Base-by-base conservation (phyloP, 1,284 basidiomycete genomes). In the Fomes fomentarius region DNA sequence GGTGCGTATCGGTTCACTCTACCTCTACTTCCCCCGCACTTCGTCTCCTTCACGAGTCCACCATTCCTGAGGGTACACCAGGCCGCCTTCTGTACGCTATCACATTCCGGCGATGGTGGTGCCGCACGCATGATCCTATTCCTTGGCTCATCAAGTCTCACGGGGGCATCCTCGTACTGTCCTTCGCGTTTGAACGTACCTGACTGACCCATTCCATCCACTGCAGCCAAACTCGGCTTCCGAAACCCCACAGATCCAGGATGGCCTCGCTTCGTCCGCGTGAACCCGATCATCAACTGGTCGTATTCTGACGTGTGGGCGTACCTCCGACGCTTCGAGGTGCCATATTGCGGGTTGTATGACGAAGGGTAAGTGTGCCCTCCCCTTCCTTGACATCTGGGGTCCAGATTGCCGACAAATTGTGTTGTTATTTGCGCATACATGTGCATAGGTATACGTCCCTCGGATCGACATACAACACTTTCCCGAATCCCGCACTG, bases 241-340 rank as follows among this genome's bases (percentile, higher is more conserved):
- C 80, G 86, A 43, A 89, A 89, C 60, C 87, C 83, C 62, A 96
- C 94, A 6, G 95, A 98, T 71, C 73, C 82, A 0, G 89, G 82
- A 48, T 99, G 96, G 96, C 96, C 96, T 4, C 69, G 74, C 3
- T 93, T 96, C 56, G 89, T 96, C 67, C 85, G 96, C 19, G 85
- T 99, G 25, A 96, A 99, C 69, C 96, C 97, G 0, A 93, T 99
- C 63, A 90, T 99, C 46, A 89, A 98, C 68, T 99, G 96, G 96
- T 78, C 84, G 0, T 99, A 99, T 71, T 68, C 74, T 2, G 86
- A 97, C 57, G 84, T 99, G 1, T 99, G 97, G 97, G 74, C 76
- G 1, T 99, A 96, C 74, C 74, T 99, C 33, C 78, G 87, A 7
- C 77, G 79, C 54, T 76, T 96, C 9, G 69, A 84, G 1, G 83